Percentiles rank a stretch among this genome's conserved stretches.
Evolutionary conservation across 2,329 filamentous ascomycete species (phyloP).

Genomic region (Hypoxylon sp.): DNA sequence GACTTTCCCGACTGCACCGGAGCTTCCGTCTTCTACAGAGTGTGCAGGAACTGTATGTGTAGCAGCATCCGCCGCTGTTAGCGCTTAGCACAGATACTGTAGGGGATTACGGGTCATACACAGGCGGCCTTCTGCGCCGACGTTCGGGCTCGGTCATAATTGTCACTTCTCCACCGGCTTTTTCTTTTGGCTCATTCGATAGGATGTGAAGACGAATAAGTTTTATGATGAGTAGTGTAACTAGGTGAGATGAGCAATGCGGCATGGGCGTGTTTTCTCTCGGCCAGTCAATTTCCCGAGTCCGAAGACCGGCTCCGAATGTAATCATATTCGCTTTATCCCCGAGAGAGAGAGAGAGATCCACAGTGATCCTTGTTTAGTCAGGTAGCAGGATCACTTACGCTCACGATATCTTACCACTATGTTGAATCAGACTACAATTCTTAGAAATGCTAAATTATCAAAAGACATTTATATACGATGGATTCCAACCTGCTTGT

Average conservation of each 20-base stretch:
- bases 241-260: not conserved
- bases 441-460: not conserved
- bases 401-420: conserved; percentile 8
- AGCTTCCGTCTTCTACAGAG: conserved; percentile 72
- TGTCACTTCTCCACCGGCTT: not conserved
- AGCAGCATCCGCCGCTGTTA: conserved; percentile 26
- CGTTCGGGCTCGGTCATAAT: conserved; percentile 44
- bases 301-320: conserved; percentile 33
- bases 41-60: conserved; percentile 59
- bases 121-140: conserved; percentile 60
- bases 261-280: not conserved
- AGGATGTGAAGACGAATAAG: conserved; percentile 9
- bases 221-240: conserved; percentile 17
- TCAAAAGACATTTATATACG: conserved; percentile 13
- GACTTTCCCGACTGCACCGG: conserved; percentile 69
- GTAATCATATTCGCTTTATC: conserved; percentile 17
- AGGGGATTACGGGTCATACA: conserved; percentile 55
- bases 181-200: conserved; percentile 8
- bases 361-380: not conserved
- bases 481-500: not conserved
- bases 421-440: not conserved
- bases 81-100: conserved; percentile 15
- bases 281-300: conserved; percentile 36
- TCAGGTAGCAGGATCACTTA: not conserved
- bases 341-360: conserved; percentile 4